Evolutionary conservation across 495 filamentous ascomycete genomes (phyloP).

Genomic region (Neurospora sp.): DNA sequence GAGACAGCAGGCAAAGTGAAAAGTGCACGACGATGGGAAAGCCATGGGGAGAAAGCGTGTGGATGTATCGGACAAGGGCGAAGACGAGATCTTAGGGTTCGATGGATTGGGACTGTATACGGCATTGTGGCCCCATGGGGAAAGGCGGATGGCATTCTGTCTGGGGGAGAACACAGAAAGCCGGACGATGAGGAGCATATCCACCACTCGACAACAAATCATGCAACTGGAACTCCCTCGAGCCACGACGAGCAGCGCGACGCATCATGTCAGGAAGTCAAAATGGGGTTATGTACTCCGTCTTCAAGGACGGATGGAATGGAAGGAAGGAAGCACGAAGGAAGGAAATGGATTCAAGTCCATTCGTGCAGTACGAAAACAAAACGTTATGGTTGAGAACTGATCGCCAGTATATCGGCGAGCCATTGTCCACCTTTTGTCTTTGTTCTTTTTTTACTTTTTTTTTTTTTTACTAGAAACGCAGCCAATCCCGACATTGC

Average conservation of each 20-base stretch:
- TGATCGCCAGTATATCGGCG: background rate
- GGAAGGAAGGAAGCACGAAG: background rate
- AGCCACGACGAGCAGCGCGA: background rate
- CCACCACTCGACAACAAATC: background rate
- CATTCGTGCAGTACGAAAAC: background rate
- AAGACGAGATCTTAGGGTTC: background rate
- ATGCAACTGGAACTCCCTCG: background rate
- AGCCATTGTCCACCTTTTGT: background rate
- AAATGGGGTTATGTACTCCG: background rate
- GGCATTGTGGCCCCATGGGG: no score
- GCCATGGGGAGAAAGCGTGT: background rate
- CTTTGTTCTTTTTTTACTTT: background rate
- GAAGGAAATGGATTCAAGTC: background rate
- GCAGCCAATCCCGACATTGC: background rate
- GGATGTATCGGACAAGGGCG: background rate
- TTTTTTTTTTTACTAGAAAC: background rate
- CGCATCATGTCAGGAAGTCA: background rate
- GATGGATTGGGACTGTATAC: background rate
- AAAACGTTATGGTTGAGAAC: background rate
- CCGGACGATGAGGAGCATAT: background rate
- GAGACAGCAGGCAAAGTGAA: background rate
- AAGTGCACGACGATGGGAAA: background rate
- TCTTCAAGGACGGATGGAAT: background rate
- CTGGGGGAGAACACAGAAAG: background rate
- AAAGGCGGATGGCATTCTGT: background rate